Evolutionary conservation across 495 filamentous ascomycete genomes (phyloP), one percentile per base, ranked within the genome.

Genomic region (Aspergillus campestris): DNA sequence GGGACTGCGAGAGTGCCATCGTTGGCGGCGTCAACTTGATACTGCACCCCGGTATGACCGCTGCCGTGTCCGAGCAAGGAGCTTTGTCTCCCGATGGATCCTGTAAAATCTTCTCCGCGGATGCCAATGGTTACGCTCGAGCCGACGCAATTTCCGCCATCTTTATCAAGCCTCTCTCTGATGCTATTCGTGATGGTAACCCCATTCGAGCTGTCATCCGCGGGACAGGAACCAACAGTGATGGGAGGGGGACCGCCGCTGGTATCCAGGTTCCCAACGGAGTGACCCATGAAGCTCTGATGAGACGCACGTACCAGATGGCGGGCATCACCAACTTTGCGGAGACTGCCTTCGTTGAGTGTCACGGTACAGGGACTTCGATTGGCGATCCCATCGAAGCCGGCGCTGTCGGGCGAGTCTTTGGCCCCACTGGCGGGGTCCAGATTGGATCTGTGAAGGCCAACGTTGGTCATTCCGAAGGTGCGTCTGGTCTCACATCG

Each of bases 41-140:
- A 24, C 35, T 67, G 1, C 40, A 55, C 5, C 69, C 68, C 1
- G 45, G 44, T 4, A 58, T 59, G 49, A 57, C 50, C 1, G 43
- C 51, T 0, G 47, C 53, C 3, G 53, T 69, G 55, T 49, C 55
- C 0, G 57, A 66, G 9, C 49, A 55, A 3, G 37, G 32, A 5
- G 52, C 55, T 3, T 18, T 66, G 9, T 58, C 49, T 15, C 31
- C 32, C 2, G 49, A 40, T 27, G 50, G 51, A 0, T 44, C 40
- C 7, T 83, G 73, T 31, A 68, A 76, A 48, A 74, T 72, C 1
- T 87, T 81, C 44, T 79, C 82, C 51, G 61, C 65, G 5, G 50
- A 60, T 8, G 83, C 79, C 0, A 70, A 80, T 47, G 82, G 48
- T 7, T 86, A 80, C 50, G 77, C 59, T 0, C 68, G 81, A 11